Conservation (phyloP, 805 yeast genomes). For the Metschnikowia similis region DNA sequence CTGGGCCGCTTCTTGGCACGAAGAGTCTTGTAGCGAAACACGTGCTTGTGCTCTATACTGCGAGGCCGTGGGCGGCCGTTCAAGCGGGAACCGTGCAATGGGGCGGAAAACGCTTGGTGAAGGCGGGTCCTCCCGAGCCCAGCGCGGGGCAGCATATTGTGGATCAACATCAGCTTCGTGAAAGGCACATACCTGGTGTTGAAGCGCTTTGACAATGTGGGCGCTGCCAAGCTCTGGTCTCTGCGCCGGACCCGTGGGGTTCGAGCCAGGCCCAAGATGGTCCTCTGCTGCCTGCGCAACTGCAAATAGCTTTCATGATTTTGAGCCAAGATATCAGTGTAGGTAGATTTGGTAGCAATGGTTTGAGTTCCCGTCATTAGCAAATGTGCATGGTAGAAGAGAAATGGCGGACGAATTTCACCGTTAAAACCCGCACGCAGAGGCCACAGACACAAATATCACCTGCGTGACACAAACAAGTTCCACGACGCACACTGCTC, state of each 20-base stretch:
- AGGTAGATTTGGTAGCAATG: conserved; percentile 11
- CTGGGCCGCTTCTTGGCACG: not conserved
- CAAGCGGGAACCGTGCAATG: not conserved
- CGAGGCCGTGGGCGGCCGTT: not conserved
- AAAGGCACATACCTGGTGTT: conserved; percentile 11
- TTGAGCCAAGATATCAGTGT: conserved; percentile 5
- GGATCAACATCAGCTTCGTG: not conserved
- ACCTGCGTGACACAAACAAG: too few species aligned
- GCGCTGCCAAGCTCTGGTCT: conserved; percentile 1
- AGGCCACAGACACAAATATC: too few species aligned
- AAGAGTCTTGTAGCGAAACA: conserved; percentile 1
- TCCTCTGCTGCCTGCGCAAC: conserved; percentile 6
- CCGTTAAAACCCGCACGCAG: not conserved
- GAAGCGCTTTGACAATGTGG: not conserved
- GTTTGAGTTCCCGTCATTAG: conserved; percentile 10
- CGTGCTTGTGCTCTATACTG: not conserved
- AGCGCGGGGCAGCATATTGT: not conserved
- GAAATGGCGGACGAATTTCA: not conserved
- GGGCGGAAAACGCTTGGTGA: not conserved
- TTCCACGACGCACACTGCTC: too few species aligned
- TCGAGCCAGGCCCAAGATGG: conserved; percentile 8
- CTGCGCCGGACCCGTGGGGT: conserved; percentile 4
- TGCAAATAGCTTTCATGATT: conserved; percentile 8
- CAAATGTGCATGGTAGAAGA: not conserved
- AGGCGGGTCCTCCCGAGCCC: not conserved